Percentiles rank a stretch among this genome's conserved stretches.
phyloP scores from a whole-genome alignment of 1,284 basidiomycete species.

The Rhodotorula sp. region DNA sequence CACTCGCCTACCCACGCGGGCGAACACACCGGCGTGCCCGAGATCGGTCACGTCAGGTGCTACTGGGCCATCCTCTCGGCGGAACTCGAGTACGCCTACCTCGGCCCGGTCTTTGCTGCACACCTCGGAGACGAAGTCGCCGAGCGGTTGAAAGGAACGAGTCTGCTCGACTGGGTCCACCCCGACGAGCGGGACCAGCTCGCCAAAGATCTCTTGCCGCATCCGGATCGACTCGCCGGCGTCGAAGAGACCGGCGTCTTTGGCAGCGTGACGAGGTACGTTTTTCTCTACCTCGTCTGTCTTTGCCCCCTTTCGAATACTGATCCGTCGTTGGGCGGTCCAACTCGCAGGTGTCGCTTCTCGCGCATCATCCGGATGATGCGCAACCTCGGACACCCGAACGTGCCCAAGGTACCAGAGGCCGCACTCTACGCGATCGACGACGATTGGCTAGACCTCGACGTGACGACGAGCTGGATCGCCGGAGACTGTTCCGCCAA shows the following conservation, averaged over 20 bases:
- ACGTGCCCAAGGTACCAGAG: constrained; percentile 46
- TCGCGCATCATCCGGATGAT: constrained; percentile 53
- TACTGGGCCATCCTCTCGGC: constrained; percentile 39
- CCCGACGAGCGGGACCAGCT: constrained; percentile 72
- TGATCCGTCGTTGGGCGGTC: background rate
- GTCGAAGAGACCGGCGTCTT: constrained; percentile 77
- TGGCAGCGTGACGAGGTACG: constrained; percentile 84
- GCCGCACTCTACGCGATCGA: constrained; percentile 27
- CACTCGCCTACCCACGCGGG: background rate
- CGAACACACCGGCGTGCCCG: constrained; percentile 2
- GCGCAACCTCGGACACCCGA: constrained; percentile 51
- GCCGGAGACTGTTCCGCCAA: constrained; percentile 46
- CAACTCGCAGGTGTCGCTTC: constrained; percentile 52
- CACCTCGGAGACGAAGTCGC: constrained; percentile 71
- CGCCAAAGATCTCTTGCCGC: constrained; percentile 31
- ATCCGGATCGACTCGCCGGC: constrained; percentile 66
- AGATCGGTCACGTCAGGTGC: constrained; percentile 32
- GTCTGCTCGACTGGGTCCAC: constrained; percentile 81
- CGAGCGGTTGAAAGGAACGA: constrained; percentile 65
- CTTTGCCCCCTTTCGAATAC: background rate
- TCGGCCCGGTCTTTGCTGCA: constrained; percentile 76
- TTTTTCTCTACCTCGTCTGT: constrained; percentile 21
- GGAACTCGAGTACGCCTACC: constrained; percentile 72
- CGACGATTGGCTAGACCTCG: constrained; percentile 73
- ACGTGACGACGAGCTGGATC: constrained; percentile 92